phyloP scores from a whole-genome alignment of 805 yeast species.

The Zygoascus ofunaensis region DNA sequence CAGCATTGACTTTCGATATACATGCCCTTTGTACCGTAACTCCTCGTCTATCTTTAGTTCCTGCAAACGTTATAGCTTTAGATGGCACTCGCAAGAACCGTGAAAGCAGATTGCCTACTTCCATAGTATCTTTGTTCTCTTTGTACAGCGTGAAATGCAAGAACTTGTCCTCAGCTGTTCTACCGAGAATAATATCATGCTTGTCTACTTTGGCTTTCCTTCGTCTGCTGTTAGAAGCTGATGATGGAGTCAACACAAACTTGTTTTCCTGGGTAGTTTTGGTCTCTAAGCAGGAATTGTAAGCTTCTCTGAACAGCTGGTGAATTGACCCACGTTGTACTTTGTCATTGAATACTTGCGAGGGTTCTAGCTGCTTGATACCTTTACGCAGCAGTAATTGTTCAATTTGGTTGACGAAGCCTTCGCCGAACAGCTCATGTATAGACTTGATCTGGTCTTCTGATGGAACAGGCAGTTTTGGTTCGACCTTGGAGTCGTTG shows the following conservation, averaged over 20 bases:
- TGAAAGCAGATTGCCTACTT: constrained; percentile 68
- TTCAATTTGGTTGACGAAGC: constrained; percentile 48
- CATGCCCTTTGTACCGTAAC: constrained; percentile 82
- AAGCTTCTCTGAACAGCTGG: constrained; percentile 62
- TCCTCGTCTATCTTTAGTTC: constrained; percentile 95
- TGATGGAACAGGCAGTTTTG: constrained; percentile 6
- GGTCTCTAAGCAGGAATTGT: constrained; percentile 67
- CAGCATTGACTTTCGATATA: constrained; percentile 49
- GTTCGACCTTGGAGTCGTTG: background rate
- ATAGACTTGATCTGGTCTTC: constrained; percentile 29
- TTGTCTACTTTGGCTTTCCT: constrained; percentile 25
- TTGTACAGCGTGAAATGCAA: constrained; percentile 77
- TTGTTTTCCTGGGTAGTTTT: constrained; percentile 61
- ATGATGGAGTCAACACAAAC: constrained; percentile 52
- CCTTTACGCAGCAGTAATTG: constrained; percentile 44
- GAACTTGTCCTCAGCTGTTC: constrained; percentile 44
- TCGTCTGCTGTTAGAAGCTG: constrained; percentile 33
- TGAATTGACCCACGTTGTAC: constrained; percentile 70
- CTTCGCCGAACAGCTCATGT: constrained; percentile 47
- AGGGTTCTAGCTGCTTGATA: constrained; percentile 45
- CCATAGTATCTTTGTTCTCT: constrained; percentile 97
- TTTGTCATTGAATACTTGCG: constrained; percentile 53
- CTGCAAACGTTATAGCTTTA: constrained; percentile 69
- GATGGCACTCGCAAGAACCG: constrained; percentile 69
- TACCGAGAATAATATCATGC: constrained; percentile 23